Base-by-base conservation (phyloP, 139 green algal genomes). In the Coccomyxa sp. region DNA sequence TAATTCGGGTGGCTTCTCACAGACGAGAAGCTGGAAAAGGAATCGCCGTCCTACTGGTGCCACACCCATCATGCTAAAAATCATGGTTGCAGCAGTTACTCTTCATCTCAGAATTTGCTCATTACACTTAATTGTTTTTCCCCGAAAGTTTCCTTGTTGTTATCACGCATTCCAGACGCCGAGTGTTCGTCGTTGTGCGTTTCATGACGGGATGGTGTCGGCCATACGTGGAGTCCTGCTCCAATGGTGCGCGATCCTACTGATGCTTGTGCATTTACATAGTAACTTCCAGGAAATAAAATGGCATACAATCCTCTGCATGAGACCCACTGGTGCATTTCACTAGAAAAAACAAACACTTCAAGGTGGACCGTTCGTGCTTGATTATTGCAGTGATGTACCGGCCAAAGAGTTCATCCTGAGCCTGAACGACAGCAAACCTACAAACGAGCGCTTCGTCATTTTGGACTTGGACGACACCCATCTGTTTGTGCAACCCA, bases 321-420 rank as follows among this genome's bases (percentile, higher is more conserved):
- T 21, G 63, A 71, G 63, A 14, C 18, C 4, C 4, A 71, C 63
- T 9, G 21, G 4, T 71, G 9, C 18, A 71, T 21, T 11, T 1
- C 7, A 21, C 79, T 38, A 51, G 38, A 7, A 51, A 51, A 76
- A n/a, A 58, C 18, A 51, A 38, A 17, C 23, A 18, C 32, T 10
- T 51, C 7, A 7, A 51, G 38, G 38, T 51, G 38, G 38, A 51
- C 38, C 38, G 38, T 51, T 51, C n/a, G n/a, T n/a, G n/a, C n/a
- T n/a, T n/a, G n/a, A n/a, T n/a, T 17, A 51, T 13, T n/a, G 79
- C 82, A 92, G 87, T 82, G 89, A 92, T 76, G 66, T 91, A 1
- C 89, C 87, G 0, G 89, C 82, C 38, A 90, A 90, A 59, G 87
- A 89, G 0, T 92, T 84, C 78, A 87, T 92, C 16, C 45, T 91